Evolutionary conservation across 2,329 filamentous ascomycete genomes (phyloP).

Genomic region (Aureobasidium musti): DNA sequence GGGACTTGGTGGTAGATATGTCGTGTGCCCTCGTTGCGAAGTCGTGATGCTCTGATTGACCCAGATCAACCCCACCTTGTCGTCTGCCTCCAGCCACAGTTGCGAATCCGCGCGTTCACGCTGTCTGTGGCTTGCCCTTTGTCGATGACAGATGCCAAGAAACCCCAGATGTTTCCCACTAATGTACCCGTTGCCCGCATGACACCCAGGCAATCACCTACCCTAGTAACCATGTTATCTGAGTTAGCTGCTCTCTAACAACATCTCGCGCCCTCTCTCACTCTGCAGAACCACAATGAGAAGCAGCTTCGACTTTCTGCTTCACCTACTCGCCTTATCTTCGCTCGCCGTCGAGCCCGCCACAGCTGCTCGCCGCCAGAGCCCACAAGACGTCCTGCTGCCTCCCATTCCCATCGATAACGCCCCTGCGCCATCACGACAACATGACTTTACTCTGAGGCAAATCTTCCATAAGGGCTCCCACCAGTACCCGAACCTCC

Average conservation of each 20-base stretch:
- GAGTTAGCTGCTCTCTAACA: background rate
- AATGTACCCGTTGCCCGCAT: constrained; percentile 10
- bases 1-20: background rate
- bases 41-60: background rate
- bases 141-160: constrained; percentile 13
- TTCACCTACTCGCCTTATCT: constrained; percentile 28
- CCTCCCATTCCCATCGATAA: constrained; percentile 23
- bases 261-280: background rate
- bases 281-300: constrained; percentile 19
- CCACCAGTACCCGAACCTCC: constrained; percentile 72
- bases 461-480: constrained; percentile 94
- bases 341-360: constrained; percentile 19
- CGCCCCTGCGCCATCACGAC: background rate
- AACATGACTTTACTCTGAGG: constrained; percentile 60
- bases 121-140: no score
- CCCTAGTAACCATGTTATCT: background rate
- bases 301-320: constrained; percentile 8
- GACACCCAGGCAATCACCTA: background rate
- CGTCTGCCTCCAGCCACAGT: constrained; percentile 2
- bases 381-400: constrained; percentile 30
- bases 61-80: constrained; percentile 13
- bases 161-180: constrained; percentile 1
- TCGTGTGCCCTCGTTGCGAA: background rate
- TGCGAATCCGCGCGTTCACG: background rate
- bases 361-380: constrained; percentile 15